Evolutionary conservation across 2,329 filamentous ascomycete genomes (phyloP).

Genomic region (Cadophora sp.): DNA sequence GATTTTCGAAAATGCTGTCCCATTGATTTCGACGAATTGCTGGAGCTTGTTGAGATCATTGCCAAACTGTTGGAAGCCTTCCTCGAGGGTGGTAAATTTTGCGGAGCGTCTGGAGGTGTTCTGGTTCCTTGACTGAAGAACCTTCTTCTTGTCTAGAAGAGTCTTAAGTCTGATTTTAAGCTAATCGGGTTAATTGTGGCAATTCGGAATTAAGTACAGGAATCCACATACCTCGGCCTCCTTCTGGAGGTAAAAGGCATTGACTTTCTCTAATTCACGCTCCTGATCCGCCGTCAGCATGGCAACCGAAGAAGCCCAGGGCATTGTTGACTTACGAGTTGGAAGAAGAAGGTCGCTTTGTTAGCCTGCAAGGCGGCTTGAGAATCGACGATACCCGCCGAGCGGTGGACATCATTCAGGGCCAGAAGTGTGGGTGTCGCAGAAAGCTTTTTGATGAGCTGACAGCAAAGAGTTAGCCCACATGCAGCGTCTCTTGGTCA

Average conservation of each 20-base stretch:
- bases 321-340: constrained; percentile 69
- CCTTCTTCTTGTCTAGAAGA: constrained; percentile 91
- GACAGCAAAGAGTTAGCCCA: constrained; percentile 42
- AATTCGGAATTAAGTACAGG: background rate
- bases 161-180: constrained; percentile 93
- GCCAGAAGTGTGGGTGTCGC: constrained; percentile 85
- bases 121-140: constrained; percentile 79
- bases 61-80: constrained; percentile 97
- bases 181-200: constrained; percentile 52
- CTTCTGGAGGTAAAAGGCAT: constrained; percentile 96
- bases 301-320: constrained; percentile 32
- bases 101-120: constrained; percentile 86
- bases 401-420: constrained; percentile 67
- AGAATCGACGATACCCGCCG: constrained; percentile 66
- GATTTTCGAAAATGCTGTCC: constrained; percentile 97
- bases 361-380: constrained; percentile 93
- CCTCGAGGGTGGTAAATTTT: constrained; percentile 92
- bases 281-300: constrained; percentile 69
- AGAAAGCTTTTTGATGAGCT: constrained; percentile 99
- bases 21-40: constrained; percentile 98
- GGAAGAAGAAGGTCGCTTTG: constrained; percentile 98
- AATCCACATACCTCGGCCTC: constrained; percentile 83
- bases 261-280: constrained; percentile 97
- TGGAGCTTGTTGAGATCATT: constrained; percentile 96
- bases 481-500: constrained; percentile 32